These are phyloP conservation scores for Pseudognaphalium luteoalbum DNA, from an alignment of 129 eudicot species.

Conservation along the genomic window DNA sequence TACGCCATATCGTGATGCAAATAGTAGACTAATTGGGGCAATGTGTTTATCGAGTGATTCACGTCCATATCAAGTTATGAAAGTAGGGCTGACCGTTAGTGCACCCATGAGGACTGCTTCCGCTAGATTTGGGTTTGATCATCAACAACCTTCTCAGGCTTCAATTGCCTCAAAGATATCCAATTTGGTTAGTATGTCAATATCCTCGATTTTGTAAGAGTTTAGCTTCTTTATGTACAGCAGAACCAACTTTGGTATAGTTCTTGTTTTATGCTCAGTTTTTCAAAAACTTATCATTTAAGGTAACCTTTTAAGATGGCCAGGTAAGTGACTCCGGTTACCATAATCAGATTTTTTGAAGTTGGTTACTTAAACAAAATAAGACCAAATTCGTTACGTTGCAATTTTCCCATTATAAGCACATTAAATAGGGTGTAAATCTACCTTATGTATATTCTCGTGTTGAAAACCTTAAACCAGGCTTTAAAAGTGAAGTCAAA, in stretches of 20 bases:
- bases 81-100: constrained; percentile 10
- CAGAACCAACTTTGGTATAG: too few relatives aligned
- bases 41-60: constrained; percentile 59
- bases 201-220: not conserved
- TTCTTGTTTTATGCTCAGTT: too few relatives aligned
- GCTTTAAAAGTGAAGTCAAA: constrained; percentile 71
- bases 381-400: too few relatives aligned
- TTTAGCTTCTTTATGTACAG: constrained; percentile 5
- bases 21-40: constrained; percentile 51
- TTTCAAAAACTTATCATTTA: too few relatives aligned
- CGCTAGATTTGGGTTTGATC: constrained; percentile 51
- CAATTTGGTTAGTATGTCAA: constrained; percentile 54
- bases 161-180: constrained; percentile 66
- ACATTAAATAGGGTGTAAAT: too few relatives aligned
- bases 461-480: constrained; percentile 27
- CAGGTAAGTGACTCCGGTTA: too few relatives aligned
- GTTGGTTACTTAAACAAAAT: too few relatives aligned
- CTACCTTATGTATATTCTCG: not conserved
- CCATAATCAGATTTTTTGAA: too few relatives aligned
- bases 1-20: constrained; percentile 61
- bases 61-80: constrained; percentile 43
- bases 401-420: too few relatives aligned
- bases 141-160: constrained; percentile 57
- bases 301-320: too few relatives aligned
- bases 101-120: constrained; percentile 37